Evolutionary conservation across 2,329 filamentous ascomycete genomes (phyloP).

Genomic region (Paradendryphiella salina): DNA sequence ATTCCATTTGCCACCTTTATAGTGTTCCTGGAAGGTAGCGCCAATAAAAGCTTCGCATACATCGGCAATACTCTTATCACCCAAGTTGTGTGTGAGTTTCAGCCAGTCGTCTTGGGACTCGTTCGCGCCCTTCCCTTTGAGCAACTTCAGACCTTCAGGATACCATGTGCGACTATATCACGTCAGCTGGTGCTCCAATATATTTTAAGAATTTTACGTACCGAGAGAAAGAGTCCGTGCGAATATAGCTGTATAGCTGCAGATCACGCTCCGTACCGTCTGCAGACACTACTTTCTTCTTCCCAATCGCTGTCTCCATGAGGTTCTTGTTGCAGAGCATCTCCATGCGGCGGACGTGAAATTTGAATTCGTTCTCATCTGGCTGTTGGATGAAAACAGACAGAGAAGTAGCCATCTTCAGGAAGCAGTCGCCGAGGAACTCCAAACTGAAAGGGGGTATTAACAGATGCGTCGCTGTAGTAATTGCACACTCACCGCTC

Average conservation of each 20-base stretch:
- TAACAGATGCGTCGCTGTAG: background rate
- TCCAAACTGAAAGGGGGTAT: constrained; percentile 59
- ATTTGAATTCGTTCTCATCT: constrained; percentile 78
- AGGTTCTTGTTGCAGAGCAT: constrained; percentile 91
- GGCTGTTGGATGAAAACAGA: constrained; percentile 78
- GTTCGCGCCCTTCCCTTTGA: constrained; percentile 69
- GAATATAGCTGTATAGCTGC: constrained; percentile 73
- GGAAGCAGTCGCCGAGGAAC: constrained; percentile 88
- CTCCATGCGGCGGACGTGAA: constrained; percentile 87
- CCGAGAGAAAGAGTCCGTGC: constrained; percentile 79
- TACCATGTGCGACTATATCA: constrained; percentile 76
- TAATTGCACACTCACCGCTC: constrained; percentile 60
- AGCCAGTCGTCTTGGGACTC: constrained; percentile 52
- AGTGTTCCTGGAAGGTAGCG: constrained; percentile 68
- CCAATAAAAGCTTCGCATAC: constrained; percentile 94
- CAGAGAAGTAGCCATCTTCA: constrained; percentile 95
- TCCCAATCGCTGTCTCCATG: constrained; percentile 67
- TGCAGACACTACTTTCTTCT: constrained; percentile 48
- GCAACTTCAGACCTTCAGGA: constrained; percentile 73
- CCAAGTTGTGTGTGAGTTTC: constrained; percentile 64
- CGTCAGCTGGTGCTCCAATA: constrained; percentile 20
- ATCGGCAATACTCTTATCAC: constrained; percentile 90
- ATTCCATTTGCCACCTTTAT: constrained; percentile 49
- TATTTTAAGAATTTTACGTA: constrained; percentile 34
- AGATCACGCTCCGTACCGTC: constrained; percentile 42